Evolutionary conservation across 2,329 filamentous ascomycete species (phyloP), one percentile per base, ranked within the genome.

Genomic region (Nemania diffusa): DNA sequence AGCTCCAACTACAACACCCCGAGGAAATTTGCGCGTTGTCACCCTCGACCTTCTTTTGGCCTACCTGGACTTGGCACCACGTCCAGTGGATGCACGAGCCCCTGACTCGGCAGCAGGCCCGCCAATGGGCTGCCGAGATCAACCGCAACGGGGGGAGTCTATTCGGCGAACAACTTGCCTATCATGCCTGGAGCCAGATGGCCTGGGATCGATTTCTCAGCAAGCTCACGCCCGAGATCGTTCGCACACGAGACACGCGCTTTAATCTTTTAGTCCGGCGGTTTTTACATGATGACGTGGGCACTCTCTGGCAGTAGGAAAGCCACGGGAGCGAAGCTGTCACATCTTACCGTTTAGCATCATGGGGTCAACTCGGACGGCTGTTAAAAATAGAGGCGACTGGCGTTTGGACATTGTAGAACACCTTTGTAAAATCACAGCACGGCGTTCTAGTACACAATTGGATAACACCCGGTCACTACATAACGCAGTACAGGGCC

Each of bases 171-270:
- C 79, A 81, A 69, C 71, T 80, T 17, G 79, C 78, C 5, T 80
- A 79, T 61, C 79, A 81, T 62, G 75, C 77, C 13, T 81, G 79
- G 79, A 78, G 75, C 48, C 79, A 81, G 72, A 78, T 79, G 73
- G 75, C 79, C 0, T 79, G 75, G 75, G 73, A 77, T 42, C 68
- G 75, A 9, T 76, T 79, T 62, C 72, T 81, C 5, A 74, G 75
- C 58, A 64, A 73, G 44, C 69, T 81, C 52, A 80, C 76, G 0
- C 77, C 78, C 1, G 74, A 77, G 42, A 63, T 71, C 4, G 74
- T 80, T n/a, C 74, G 74, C 57, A 73, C 58, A 9, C 71, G 68
- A 34, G 74, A 80, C 53, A 81, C 79, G 56, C 74, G 79, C 17
- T 81, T 81, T 63, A 81, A 81, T 62, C 72, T 81, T 6, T 58